Base-by-base conservation (phyloP, 257 asterid species). In the Linderniella brevidens region DNA sequence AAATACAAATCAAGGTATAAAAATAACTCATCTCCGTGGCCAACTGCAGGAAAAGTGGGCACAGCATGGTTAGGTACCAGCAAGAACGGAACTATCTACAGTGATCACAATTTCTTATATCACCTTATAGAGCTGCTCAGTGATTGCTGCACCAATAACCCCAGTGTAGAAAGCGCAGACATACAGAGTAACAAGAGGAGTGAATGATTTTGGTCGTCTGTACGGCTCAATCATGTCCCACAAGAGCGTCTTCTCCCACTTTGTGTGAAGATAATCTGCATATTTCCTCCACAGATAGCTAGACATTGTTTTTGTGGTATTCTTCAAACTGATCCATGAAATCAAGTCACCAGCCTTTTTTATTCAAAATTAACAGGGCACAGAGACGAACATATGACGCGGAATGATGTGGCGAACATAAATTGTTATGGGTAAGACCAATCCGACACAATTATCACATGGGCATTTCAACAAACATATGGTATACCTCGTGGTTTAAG, bases 171-270 rank as follows among this genome's bases (percentile, higher is more conserved):
- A 87, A 48, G 92, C 92, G 58, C 63, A 75, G 13, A 80, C 55
- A 50, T 87, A 83, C 25, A 78, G 63, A 14, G 79, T 66, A 51
- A 87, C 83, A 10, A 87, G 64, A 4, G 97, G 93, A 17, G 83
- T 74, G 66, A 87, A 87, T 1, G 95, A 68, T 52, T 68, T 80
- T 29, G 97, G 97, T 8, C 90, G 79, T 56, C 74, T 74, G 62
- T 77, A 87, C 3, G 83, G 93, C 53, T 83, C 95, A 41, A 80
- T 70, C 95, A 80, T 83, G 68, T 87, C 92, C 97, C 97, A 87
- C 0, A 87, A 75, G 56, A 83, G 62, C 9, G 79, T 80, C 64
- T 67, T 87, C 62, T 83, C 84, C 92, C 95, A 78, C 58, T 74
- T 87, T 18, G 70, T 63, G 57, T 71, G 64, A 58, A 83, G 62